phyloP scores from a whole-genome alignment of 495 filamentous ascomycete species.

The Penicillium angulare region DNA sequence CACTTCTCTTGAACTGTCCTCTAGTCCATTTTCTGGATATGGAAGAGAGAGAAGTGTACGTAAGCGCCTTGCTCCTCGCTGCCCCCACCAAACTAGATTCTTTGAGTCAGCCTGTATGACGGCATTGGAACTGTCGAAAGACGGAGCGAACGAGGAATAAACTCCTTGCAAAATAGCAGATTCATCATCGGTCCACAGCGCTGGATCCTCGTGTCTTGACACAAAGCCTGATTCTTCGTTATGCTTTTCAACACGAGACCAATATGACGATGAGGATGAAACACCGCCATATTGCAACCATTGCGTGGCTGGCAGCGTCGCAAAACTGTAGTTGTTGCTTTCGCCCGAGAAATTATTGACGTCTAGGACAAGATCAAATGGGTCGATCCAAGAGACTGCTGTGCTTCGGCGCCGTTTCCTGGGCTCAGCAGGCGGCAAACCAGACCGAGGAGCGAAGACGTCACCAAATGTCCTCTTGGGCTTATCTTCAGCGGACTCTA shows the following conservation, averaged over 20 bases:
- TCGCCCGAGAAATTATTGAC: conserved; percentile 36
- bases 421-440: conserved; percentile 65
- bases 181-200: conserved; percentile 35
- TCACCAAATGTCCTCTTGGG: conserved; percentile 71
- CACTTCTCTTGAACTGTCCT: too few relatives aligned
- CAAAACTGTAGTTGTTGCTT: conserved; percentile 40
- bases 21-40: conserved; percentile 36
- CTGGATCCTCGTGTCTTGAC: conserved; percentile 28
- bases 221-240: conserved; percentile 9
- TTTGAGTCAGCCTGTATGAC: conserved; percentile 69
- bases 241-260: conserved; percentile 41
- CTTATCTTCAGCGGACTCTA: conserved; percentile 33
- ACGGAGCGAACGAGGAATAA: conserved; percentile 86
- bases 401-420: conserved; percentile 30
- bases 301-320: conserved; percentile 37
- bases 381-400: conserved; percentile 38
- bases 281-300: conserved; percentile 48
- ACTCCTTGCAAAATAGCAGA: conserved; percentile 70
- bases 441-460: conserved; percentile 70
- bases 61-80: conserved; percentile 62
- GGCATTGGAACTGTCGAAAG: conserved; percentile 73
- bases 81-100: conserved; percentile 84
- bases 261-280: conserved; percentile 41
- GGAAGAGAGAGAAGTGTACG: conserved; percentile 48
- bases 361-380: conserved; percentile 41